Evolutionary conservation across 2,329 filamentous ascomycete species (phyloP).

Genomic region (Chlorencoelia australis): DNA sequence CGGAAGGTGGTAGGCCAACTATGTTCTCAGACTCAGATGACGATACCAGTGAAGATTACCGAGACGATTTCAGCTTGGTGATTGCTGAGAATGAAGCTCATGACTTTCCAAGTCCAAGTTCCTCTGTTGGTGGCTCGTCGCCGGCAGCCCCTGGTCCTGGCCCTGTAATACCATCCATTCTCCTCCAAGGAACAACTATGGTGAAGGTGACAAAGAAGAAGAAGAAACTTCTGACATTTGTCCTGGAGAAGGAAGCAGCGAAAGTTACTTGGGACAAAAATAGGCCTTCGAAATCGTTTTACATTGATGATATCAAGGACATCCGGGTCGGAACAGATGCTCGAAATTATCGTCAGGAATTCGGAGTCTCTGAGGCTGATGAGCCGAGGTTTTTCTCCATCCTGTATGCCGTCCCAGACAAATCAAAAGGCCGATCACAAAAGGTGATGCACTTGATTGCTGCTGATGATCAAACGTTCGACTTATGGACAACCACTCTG

Average conservation of each 20-base stretch:
- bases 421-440: conserved; percentile 55
- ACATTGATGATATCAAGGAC: conserved; percentile 91
- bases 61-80: conserved; percentile 33
- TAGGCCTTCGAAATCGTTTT: conserved; percentile 73
- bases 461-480: conserved; percentile 58
- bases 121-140: conserved; percentile 30
- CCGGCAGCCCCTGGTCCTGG: conserved; percentile 39
- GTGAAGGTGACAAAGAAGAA: conserved; percentile 80
- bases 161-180: conserved; percentile 64
- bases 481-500: conserved; percentile 74
- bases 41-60: conserved; percentile 40
- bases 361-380: conserved; percentile 54
- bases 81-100: conserved; percentile 35
- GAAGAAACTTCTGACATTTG: conserved; percentile 59
- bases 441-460: conserved; percentile 87
- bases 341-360: conserved; percentile 81
- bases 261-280: conserved; percentile 82
- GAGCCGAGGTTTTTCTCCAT: conserved; percentile 81
- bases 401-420: conserved; percentile 70
- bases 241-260: conserved; percentile 72
- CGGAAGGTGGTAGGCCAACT: conserved; percentile 35
- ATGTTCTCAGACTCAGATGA: conserved; percentile 45
- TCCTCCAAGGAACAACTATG: conserved; percentile 70
- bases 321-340: conserved; percentile 77
- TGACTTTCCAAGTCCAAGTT: conserved; percentile 39